These are phyloP conservation scores for Coemansia sp. DNA, from an alignment of 192 early-diverging fungal species.

Conservation along the genomic window DNA sequence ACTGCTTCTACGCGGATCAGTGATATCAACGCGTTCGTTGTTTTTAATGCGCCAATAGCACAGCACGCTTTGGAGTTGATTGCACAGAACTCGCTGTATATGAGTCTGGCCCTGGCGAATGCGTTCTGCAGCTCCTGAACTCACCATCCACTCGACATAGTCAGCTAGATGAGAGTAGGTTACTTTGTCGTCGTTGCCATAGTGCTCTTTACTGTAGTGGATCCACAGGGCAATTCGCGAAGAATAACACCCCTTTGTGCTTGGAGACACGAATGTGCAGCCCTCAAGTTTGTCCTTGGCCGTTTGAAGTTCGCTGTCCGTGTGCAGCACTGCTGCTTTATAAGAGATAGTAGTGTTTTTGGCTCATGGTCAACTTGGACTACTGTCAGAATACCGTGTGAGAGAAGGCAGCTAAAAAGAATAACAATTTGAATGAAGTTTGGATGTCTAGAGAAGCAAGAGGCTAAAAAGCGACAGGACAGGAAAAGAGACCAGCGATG, in stretches of 20 bases:
- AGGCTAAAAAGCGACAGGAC: background rate
- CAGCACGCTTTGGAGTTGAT: slow-evolving; percentile 50
- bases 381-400: background rate
- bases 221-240: slow-evolving; percentile 53
- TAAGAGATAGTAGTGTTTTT: background rate
- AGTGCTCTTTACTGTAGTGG: slow-evolving; percentile 38
- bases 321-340: background rate
- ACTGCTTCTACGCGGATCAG: background rate
- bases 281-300: slow-evolving; percentile 45
- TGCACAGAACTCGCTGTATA: slow-evolving; percentile 49
- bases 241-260: slow-evolving; percentile 50
- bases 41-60: slow-evolving; percentile 54
- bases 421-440: background rate
- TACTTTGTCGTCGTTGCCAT: slow-evolving; percentile 35
- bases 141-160: slow-evolving; percentile 55
- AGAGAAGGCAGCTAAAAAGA: background rate
- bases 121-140: slow-evolving; percentile 47
- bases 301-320: slow-evolving; percentile 21
- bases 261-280: slow-evolving; percentile 34
- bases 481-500: background rate
- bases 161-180: slow-evolving; percentile 33
- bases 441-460: background rate
- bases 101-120: slow-evolving; percentile 49
- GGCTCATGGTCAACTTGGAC: too few relatives aligned
- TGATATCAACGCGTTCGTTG: background rate